phyloP scores from a whole-genome alignment of 1,139 yeast genomes.

The Hyphopichia fennica region DNA sequence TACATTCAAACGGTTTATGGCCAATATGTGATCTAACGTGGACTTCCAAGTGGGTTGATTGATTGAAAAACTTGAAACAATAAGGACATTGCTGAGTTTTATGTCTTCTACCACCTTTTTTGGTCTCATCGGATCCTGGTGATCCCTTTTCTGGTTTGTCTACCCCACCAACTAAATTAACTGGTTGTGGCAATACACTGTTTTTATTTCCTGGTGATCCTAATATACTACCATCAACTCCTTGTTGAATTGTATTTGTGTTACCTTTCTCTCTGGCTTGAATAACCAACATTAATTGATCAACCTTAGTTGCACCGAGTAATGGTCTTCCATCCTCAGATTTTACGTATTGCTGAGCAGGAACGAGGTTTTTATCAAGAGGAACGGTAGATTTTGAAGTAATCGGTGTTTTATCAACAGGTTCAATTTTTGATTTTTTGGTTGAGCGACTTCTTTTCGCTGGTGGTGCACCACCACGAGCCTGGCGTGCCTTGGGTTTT shows the following conservation, averaged over 20 bases:
- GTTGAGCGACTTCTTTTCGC: constrained; percentile 6
- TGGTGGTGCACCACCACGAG: constrained; percentile 3
- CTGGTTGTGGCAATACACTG: constrained; percentile 56
- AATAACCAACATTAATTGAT: constrained; percentile 83
- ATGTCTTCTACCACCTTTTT: constrained; percentile 30
- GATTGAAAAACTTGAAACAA: constrained; percentile 69
- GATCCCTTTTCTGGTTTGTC: constrained; percentile 54
- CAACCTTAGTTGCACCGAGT: constrained; percentile 85
- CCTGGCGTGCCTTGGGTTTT: neutral
- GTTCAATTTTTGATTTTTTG: constrained; percentile 1
- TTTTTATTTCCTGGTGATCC: constrained; percentile 28
- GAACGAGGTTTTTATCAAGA: constrained; percentile 26
- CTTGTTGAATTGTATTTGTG: constrained; percentile 57
- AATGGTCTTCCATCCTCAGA: constrained; percentile 65
- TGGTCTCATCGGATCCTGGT: constrained; percentile 13
- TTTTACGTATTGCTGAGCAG: constrained; percentile 47
- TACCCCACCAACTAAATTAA: constrained; percentile 78
- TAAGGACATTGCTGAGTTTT: constrained; percentile 69
- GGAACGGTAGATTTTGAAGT: constrained; percentile 5
- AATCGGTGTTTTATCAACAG: constrained; percentile 9
- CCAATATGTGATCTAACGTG: constrained; percentile 80
- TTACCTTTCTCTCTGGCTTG: constrained; percentile 83
- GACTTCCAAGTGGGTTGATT: constrained; percentile 75
- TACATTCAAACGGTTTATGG: constrained; percentile 76
- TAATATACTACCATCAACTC: constrained; percentile 59